Evolutionary conservation across 2,329 filamentous ascomycete genomes (phyloP), one percentile per base, ranked within the genome.

Genomic region (Fusarium sp.): DNA sequence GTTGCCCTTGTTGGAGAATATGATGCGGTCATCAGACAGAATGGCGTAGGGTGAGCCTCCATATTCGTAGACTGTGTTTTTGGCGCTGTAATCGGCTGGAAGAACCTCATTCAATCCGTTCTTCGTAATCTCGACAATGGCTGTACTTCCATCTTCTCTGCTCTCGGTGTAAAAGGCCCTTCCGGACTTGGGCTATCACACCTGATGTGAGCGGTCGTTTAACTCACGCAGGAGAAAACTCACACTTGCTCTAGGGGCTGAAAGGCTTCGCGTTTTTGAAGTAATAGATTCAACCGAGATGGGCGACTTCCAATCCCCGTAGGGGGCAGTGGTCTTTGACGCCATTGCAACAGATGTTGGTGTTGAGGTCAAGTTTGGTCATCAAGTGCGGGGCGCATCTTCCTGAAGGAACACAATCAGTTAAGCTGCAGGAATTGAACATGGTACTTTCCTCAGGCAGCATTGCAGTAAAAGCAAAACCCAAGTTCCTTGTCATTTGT

Each of bases 51-150:
- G 80, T 4, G 83, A 83, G 13, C 87, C 88, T 2, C 88, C 88
- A 61, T 90, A 89, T 69, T 88, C 88, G 69, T 90, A 88, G 18
- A 89, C 85, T 1, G 78, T 82, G 29, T 85, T 87, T 52, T 81
- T 78, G 6, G 84, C 86, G 68, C 82, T 86, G 72, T 85, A 85
- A 0, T 83, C 77, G 4, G 75, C 74, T 1, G 87, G 85, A 13
- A 90, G 80, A 2, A 88, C 76, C 31, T 88, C 83, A 27, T 78
- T 81, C 16, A 76, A 73, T 4, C 79, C 77, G 10, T 80, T 77
- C 3, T 79, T 67, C 13, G 78, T 77, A 31, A 85, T 76, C 74
- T 88, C 84, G 9, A 88, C 81, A 43, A 90, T 86, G 18, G 82
- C 82, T 37, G 76, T 83, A 18, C 84, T 81, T 7, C 87, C 88